phyloP scores from a whole-genome alignment of 2,329 filamentous ascomycete species.

The Mollisia scopiformis region DNA sequence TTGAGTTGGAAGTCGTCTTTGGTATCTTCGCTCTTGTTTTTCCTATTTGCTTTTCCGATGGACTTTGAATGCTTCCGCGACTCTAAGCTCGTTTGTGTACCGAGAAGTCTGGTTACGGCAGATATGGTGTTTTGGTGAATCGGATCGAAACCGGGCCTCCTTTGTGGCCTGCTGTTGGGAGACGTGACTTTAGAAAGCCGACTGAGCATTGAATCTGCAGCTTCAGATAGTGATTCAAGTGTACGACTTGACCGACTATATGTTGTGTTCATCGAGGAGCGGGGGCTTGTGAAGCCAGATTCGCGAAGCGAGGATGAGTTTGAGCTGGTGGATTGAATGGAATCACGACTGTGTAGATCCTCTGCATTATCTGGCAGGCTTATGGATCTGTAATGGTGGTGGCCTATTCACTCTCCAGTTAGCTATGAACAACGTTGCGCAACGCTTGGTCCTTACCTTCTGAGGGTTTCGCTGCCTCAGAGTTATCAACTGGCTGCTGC shows the following conservation, averaged over 20 bases:
- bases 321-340: constrained; percentile 3
- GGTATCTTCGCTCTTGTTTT: no score
- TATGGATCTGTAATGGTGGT: not conserved
- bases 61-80: no score
- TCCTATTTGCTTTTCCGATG: no score
- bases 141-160: no score
- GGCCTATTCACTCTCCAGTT: not conserved
- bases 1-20: no score
- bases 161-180: no score
- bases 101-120: no score
- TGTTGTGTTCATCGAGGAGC: constrained; percentile 5
- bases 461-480: no score
- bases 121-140: no score
- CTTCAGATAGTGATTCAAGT: not conserved
- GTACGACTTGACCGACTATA: constrained; percentile 5
- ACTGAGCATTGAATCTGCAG: not conserved
- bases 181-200: no score
- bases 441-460: not conserved
- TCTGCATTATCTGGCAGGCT: not conserved
- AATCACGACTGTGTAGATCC: constrained; percentile 1
- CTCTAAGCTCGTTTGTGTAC: no score
- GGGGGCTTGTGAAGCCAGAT: not conserved
- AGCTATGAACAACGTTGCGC: not conserved
- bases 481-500: no score
- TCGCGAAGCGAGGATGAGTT: constrained; percentile 1